Evolutionary conservation across 768 basidiomycete species (phyloP).

Genomic region (Mycena amicta): DNA sequence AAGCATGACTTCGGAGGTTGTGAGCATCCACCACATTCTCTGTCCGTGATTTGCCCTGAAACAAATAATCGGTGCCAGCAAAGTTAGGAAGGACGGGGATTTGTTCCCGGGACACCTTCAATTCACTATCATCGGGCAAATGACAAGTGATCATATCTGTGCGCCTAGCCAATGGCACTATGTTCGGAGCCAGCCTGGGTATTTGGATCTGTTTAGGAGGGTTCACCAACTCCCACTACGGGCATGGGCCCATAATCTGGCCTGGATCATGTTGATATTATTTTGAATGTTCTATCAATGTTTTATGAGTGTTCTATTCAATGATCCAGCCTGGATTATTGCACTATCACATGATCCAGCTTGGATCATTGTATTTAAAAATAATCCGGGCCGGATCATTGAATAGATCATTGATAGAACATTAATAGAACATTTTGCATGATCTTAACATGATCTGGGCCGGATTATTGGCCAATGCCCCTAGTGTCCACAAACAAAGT

Average conservation of each 20-base stretch:
- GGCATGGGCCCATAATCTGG: too few relatives aligned
- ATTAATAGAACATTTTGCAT: too few relatives aligned
- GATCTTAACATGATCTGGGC: too few relatives aligned
- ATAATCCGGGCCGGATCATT: too few relatives aligned
- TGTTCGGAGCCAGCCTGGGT: slow-evolving; percentile 31
- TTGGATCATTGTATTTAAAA: too few relatives aligned
- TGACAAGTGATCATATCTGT: slow-evolving; percentile 6
- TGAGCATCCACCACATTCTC: slow-evolving; percentile 31
- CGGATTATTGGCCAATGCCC: too few relatives aligned
- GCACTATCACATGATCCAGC: too few relatives aligned
- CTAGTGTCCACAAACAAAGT: slow-evolving; percentile 35
- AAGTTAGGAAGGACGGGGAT: slow-evolving; percentile 30
- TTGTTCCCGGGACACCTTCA: slow-evolving; percentile 24
- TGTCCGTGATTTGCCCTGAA: slow-evolving; percentile 33
- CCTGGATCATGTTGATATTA: too few relatives aligned
- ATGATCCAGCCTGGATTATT: too few relatives aligned
- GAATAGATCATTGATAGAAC: too few relatives aligned
- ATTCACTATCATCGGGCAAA: slow-evolving; percentile 21
- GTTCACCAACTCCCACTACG: slow-evolving; percentile 26
- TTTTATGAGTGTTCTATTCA: too few relatives aligned
- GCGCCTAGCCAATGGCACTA: slow-evolving; percentile 28
- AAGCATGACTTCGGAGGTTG: slow-evolving; percentile 25
- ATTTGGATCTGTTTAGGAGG: slow-evolving; percentile 28
- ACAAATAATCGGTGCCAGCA: slow-evolving; percentile 37
- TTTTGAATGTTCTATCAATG: too few relatives aligned